Evolutionary conservation across 495 filamentous ascomycete genomes (phyloP).

Genomic region (Baudoinia panamericana): DNA sequence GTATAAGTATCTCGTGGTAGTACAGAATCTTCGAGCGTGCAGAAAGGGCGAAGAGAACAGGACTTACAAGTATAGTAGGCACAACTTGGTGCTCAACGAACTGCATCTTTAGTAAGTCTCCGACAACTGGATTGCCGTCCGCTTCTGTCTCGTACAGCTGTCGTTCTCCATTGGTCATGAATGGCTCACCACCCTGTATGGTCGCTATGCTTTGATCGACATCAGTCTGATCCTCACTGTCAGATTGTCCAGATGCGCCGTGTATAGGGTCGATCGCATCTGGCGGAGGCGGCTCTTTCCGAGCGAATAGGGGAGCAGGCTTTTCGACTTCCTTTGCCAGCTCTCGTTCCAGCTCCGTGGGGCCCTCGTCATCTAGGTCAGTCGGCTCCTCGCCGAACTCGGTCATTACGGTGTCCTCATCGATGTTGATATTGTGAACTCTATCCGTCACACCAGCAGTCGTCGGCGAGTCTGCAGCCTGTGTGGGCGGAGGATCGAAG

Average conservation of each 20-base stretch:
- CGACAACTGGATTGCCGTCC: constrained; percentile 78
- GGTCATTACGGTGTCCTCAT: constrained; percentile 33
- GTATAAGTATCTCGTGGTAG: background rate
- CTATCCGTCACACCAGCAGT: constrained; percentile 38
- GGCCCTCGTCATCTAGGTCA: constrained; percentile 9
- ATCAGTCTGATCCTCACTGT: constrained; percentile 3
- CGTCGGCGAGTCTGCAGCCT: constrained; percentile 34
- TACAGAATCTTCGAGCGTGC: background rate
- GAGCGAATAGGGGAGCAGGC: constrained; percentile 51
- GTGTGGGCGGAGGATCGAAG: constrained; percentile 9
- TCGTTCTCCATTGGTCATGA: background rate
- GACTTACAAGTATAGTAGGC: constrained; percentile 79
- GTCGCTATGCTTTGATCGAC: constrained; percentile 17
- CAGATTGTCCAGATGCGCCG: background rate
- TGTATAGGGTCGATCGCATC: constrained; percentile 6
- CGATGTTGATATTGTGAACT: constrained; percentile 40
- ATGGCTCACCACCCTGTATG: constrained; percentile 13
- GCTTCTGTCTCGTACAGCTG: constrained; percentile 44
- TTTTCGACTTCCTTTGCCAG: constrained; percentile 39
- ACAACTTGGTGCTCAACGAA: constrained; percentile 92
- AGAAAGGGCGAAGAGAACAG: background rate
- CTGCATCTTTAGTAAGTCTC: constrained; percentile 90
- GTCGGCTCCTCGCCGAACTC: constrained; percentile 15
- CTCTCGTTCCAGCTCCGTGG: constrained; percentile 18
- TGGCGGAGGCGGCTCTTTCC: constrained; percentile 5